Evolutionary conservation across 495 filamentous ascomycete species (phyloP), one percentile per base, ranked within the genome.

Genomic region (Xylaria curta): DNA sequence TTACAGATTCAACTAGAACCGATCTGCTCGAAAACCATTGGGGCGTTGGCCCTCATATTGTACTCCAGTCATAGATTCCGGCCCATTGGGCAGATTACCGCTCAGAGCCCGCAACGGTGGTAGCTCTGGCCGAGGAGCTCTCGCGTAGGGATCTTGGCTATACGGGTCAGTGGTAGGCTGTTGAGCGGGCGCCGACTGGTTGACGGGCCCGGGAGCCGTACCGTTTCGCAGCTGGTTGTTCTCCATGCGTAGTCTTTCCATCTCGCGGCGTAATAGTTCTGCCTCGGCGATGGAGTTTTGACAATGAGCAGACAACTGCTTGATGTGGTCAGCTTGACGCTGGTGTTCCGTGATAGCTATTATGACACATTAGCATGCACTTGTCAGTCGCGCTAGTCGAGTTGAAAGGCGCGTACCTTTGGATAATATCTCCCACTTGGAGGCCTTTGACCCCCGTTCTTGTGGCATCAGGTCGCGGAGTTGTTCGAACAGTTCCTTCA

Each of bases 381-480:
- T 28, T 46, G 17, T 36, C 26, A 51, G 6, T 60, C n/a, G 42
- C 38, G 28, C 1, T 8, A 7, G 7, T 47, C 19, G 7, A 71
- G 26, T 71, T 10, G 33, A 8, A 38, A 38, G 8, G 51, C 24
- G 17, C 74, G 46, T 86, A 97, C 94, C 93, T 87, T 95, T 94
- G 12, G 93, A 97, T n/a, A 99, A 81, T 44, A 97, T 97, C 76
- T 99, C 96, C 97, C 97, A 99, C 81, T 99, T 99, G 77, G 94
- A 97, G 4, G 95, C 95, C 78, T 98, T 99, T 56, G 92, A 92
- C 24, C 94, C 95, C 63, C 94, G 90, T 70, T 92, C 92, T 68
- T 94, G 90, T 7, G 95, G 95, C 72, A 98, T 89, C 51, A 94
- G 87, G 65, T 91, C 86, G 47, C 95, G 89, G 31, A 99, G 82